Evolutionary conservation across 176 grass and related monocot species (phyloP), one percentile per base, ranked within the genome.

Genomic region (Metroxylon sagu): DNA sequence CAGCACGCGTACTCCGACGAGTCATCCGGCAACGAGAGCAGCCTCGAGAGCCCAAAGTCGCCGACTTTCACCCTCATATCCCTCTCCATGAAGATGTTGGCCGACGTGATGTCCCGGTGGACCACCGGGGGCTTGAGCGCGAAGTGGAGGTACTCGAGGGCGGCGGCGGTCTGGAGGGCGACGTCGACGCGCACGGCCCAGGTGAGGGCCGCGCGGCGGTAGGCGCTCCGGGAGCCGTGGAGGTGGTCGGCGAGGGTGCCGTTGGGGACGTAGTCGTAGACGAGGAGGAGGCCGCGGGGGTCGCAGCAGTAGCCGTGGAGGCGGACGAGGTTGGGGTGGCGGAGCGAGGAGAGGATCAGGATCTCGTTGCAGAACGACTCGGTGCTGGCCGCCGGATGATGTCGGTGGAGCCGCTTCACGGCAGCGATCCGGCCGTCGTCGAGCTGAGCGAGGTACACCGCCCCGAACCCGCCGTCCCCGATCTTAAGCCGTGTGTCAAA

Each of bases 311-410:
- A 89, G 57, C 90, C 90, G 67, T 95, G 85, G 64, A 95, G 82
- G 35, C 90, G 79, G 52, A 95, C 90, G 79, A 95, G 79, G 77
- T 86, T 82, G 14, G 90, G 82, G 64, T 95, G 90, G 27, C 90
- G 76, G 59, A 95, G 90, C 39, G 90, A 76, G 29, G 90, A 89
- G 78, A 95, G 90, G 71, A 95, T 95, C 52, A 89, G 74, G 71
- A 95, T 87, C 76, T 95, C 90, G 61, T 86, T 95, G 82, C 80
- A 89, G 79, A 95, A 95, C 50, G 90, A 95, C 72, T 81, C 83
- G 55, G 85, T 86, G 15, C 70, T 61, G 0, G 82, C 77, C n/a
- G 83, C 73, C 2, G 85, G 76, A 23, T 81, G 85, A 53, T 85
- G 83, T 29, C 81, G 73, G 52, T 95, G 90, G 26, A 95, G 76